Base-by-base conservation (phyloP, 441 rosid genomes). In the Melastoma candidum region DNA sequence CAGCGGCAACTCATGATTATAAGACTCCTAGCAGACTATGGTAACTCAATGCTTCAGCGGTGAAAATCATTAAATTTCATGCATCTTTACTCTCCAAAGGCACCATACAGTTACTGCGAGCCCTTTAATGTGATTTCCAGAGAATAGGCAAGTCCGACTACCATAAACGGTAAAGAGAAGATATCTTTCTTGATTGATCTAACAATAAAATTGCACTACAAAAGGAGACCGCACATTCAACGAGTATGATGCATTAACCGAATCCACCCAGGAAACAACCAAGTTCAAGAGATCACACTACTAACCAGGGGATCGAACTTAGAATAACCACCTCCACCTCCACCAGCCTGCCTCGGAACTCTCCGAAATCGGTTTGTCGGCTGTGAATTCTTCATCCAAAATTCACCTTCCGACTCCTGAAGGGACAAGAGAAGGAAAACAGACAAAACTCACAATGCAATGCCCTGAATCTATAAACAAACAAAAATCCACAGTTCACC, bases 281-380 rank as follows among this genome's bases (percentile, higher is more conserved):
- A 36, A 36, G 41, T 36, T 36, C 41, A 36, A 36, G 41, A 36
- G 8, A 36, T 36, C 41, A 36, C 41, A 36, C 27, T 22, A 53
- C 73, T 73, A 47, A 88, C 98, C 88, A 86, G 51, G 8, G 90
- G 90, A 57, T 93, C 96, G 73, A 84, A 67, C 75, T 77, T 93
- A 46, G 82, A 80, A 65, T 79, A 90, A 71, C 85, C 72, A 52
- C 68, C 60, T 3, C 50, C 55, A 26, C 54, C 59, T 44, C 50
- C 49, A 32, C 45, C 47, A 5, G 82, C 72, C 46, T 82, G 97
- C 3, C 90, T 90, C 54, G 85, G 73, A 53, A 86, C 69, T 70
- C 80, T 79, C 48, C 94, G 82, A 62, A 93, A 93, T 47, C 98
- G 97, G 52, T 84, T 62, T 11, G 55, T 13, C 47, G 60, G 22